Evolutionary conservation across 2,329 filamentous ascomycete species (phyloP), one percentile per base, ranked within the genome.

Genomic region (Zarea fungicola): DNA sequence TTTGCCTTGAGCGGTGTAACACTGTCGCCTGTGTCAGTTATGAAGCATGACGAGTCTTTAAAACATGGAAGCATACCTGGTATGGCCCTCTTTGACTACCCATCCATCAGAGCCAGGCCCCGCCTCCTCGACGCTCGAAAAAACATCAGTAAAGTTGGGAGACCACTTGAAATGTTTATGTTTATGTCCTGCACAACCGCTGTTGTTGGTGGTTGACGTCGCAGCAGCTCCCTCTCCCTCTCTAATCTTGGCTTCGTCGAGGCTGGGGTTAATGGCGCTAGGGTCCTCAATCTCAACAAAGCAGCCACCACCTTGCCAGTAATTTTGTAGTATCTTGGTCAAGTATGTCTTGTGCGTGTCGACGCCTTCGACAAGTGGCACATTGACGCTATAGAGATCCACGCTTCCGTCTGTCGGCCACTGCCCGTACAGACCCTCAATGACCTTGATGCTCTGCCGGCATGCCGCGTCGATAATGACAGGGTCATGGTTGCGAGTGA

Each of bases 121-220:
- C 32, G 85, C 83, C 55, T 85, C 80, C 57, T 90, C 82, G n/a
- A 96, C 90, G 56, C 87, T 91, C 62, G 86, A 81, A 66, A 89
- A 89, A 3, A 97, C 89, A 66, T 95, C 91, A 28, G 80, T 76
- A 67, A 97, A 93, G 54, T 81, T 81, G 3, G 92, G 93, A 41
- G 87, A 83, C 93, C 93, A 97, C 69, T 92, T 95, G 75, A 96
- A 97, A 67, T 95, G 87, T 65, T 87, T 89, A 66, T 95, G 89
- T 49, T 74, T 78, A 63, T 89, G 84, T 25, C 76, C 70, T 34
- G 69, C 60, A 4, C 49, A 49, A 32, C 58, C 56, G 56, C 50
- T 48, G 6, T 49, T n/a, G n/a, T n/a, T n/a, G n/a, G n/a, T n/a
- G n/a, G n/a, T n/a, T n/a, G n/a, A n/a, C n/a, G n/a, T n/a, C n/a